Evolutionary conservation across 2,329 filamentous ascomycete genomes (phyloP).

Genomic region (Xylariaceae sp.): DNA sequence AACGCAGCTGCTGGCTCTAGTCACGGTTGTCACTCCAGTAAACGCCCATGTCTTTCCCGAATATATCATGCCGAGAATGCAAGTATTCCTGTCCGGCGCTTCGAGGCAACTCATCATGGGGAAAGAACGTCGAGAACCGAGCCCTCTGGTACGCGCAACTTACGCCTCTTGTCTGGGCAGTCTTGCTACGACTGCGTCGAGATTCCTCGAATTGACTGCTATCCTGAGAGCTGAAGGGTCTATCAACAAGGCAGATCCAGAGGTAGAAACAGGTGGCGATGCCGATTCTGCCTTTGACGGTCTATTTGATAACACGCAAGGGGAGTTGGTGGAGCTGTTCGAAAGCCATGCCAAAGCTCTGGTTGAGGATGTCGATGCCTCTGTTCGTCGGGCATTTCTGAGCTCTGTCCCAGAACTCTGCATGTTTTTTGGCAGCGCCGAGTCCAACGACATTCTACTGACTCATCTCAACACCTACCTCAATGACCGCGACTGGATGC

Average conservation of each 20-base stretch:
- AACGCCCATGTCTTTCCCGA: constrained; percentile 64
- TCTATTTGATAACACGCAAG: constrained; percentile 79
- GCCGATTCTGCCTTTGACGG: constrained; percentile 68
- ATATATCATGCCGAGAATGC: constrained; percentile 59
- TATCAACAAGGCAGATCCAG: constrained; percentile 67
- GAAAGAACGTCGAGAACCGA: constrained; percentile 42
- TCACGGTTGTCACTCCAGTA: constrained; percentile 76
- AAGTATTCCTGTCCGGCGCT: constrained; percentile 41
- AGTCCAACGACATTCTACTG: constrained; percentile 90
- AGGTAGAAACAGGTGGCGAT: constrained; percentile 64
- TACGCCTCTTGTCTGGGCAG: constrained; percentile 91
- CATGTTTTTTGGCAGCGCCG: constrained; percentile 87
- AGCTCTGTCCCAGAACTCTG: constrained; percentile 88
- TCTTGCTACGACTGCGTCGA: constrained; percentile 74
- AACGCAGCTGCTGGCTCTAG: constrained; percentile 79
- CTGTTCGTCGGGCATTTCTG: constrained; percentile 84
- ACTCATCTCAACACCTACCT: constrained; percentile 96
- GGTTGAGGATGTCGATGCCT: constrained; percentile 76
- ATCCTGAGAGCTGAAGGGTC: constrained; percentile 78
- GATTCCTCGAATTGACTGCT: constrained; percentile 85
- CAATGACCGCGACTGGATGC: constrained; percentile 91
- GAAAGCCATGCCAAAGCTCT: constrained; percentile 84
- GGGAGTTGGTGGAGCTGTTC: constrained; percentile 75
- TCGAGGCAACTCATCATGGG: constrained; percentile 26
- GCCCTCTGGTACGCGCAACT: constrained; percentile 71